Evolutionary conservation across 179 eudicot species (phyloP), one percentile per base, ranked within the genome.

Genomic region (Carnegiea gigantea): DNA sequence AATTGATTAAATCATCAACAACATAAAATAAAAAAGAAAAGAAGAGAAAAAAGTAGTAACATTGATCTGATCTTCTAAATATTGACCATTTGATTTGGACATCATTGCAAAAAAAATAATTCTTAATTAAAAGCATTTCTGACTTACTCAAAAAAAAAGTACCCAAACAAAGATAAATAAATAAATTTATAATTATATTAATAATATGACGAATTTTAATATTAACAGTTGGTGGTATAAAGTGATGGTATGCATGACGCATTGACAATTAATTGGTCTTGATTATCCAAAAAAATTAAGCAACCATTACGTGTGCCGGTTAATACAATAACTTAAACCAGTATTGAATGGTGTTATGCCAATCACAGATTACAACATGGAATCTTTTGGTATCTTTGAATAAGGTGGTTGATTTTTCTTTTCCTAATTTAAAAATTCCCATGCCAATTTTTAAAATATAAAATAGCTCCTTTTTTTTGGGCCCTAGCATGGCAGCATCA

Each of bases 91-190:
- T 75, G 67, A 46, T 46, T 20, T 71, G 76, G 80, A 10, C 43
- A 60, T 62, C 62, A 38, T 60, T 46, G n/a, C 36, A 21, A 12
- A 71, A n/a, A n/a, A 59, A 71, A 78, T 30, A 46, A 46, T 8
- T n/a, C 18, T 79, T 62, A 72, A 1, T 79, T 62, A 72, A 3
- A 72, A 78, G 53, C 73, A 82, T 65, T 54, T 57, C 20, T 49
- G 84, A 82, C 73, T 57, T 44, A 48, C 57, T 82, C 81, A 82
- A 78, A 77, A 70, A 38, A 28, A 77, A 77, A 81, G 76, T 46
- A 51, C 77, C n/a, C 2, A 6, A 76, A 70, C 33, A 40, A 70
- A 48, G 62, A 62, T 0, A 46, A 75, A 62, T 62, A 43, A 74
- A 62, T 48, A 72, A 74, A 23, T 40, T 6, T 30, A 6, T n/a